Conservation (phyloP, 2,329 filamentous ascomycete species). For the Didymella arachidicola region DNA sequence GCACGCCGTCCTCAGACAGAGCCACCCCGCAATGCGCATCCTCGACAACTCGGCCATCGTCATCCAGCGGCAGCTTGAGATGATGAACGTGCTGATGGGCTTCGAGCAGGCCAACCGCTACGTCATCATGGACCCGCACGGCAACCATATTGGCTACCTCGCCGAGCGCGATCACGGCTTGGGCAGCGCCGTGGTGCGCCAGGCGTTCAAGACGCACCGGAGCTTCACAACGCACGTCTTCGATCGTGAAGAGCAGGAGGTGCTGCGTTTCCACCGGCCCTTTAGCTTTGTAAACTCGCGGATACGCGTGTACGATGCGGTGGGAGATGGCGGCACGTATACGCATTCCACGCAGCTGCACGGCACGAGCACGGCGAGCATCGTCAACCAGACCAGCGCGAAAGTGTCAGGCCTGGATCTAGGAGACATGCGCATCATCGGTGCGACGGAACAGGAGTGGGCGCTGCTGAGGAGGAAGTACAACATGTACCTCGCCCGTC, state of each 20-base stretch:
- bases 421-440: conserved; percentile 68
- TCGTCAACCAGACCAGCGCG: conserved; percentile 56
- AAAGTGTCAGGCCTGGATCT: conserved; percentile 63
- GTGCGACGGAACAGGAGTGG: conserved; percentile 70
- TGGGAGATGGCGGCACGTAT: conserved; percentile 36
- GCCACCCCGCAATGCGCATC: conserved; percentile 65
- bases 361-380: conserved; percentile 53
- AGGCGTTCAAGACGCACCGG: conserved; percentile 68
- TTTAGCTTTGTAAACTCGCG: conserved; percentile 70
- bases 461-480: conserved; percentile 69
- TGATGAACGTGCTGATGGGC: conserved; percentile 71
- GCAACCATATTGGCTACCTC: conserved; percentile 70
- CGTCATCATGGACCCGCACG: conserved; percentile 69
- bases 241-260: conserved; percentile 66
- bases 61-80: conserved; percentile 68
- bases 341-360: conserved; percentile 56
- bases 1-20: conserved; percentile 64
- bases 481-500: conserved; percentile 67
- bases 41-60: conserved; percentile 69
- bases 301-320: conserved; percentile 53
- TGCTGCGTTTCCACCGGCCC: conserved; percentile 67
- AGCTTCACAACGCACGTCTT: conserved; percentile 72
- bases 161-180: conserved; percentile 69
- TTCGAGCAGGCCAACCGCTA: conserved; percentile 74
- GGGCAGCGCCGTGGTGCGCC: conserved; percentile 63